Conservation (phyloP, 2,329 filamentous ascomycete genomes). For the Apiospora hydei region DNA sequence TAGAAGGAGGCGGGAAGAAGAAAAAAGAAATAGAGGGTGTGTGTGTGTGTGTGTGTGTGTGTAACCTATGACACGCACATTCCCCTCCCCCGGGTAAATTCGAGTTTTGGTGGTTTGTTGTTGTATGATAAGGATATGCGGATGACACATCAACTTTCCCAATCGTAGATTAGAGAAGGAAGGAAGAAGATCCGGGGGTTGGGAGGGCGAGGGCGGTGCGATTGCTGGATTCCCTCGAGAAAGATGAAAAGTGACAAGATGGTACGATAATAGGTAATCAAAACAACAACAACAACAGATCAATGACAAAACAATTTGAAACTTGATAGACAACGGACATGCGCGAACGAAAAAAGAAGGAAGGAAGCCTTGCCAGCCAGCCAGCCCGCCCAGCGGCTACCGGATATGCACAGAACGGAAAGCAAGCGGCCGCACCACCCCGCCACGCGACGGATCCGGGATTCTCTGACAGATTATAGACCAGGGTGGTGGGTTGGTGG, state of each 20-base stretch:
- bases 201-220: background rate
- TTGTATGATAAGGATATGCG: background rate
- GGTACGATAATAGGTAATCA: background rate
- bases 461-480: conserved; percentile 5
- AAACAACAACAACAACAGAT: background rate
- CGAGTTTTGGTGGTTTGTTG: background rate
- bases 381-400: background rate
- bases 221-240: background rate
- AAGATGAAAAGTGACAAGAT: background rate
- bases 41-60: background rate
- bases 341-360: no score
- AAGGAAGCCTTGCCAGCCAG: background rate
- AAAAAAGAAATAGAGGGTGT: background rate
- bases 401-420: conserved; percentile 17
- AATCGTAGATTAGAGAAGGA: background rate
- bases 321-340: background rate
- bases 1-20: background rate
- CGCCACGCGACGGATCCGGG: conserved; percentile 14
- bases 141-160: background rate
- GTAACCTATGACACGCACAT: background rate
- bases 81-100: background rate
- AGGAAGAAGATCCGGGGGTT: background rate
- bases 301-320: background rate
- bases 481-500: background rate
- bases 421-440: background rate